phyloP scores from a whole-genome alignment of 2,329 filamentous ascomycete genomes.

The Epicoccum nigrum region DNA sequence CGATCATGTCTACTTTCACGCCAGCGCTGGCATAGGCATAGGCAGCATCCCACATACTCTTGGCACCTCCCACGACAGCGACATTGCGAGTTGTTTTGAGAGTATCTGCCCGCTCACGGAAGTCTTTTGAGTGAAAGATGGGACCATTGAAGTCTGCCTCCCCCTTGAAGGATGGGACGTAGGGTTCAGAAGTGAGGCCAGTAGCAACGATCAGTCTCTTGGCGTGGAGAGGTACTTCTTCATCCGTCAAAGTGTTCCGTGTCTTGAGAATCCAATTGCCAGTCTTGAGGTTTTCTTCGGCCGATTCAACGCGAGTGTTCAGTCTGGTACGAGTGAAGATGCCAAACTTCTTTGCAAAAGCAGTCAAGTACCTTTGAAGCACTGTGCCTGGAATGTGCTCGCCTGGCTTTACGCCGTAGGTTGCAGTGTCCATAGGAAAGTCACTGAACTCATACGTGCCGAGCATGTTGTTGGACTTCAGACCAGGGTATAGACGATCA shows the following conservation, averaged over 20 bases:
- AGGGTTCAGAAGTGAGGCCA: constrained; percentile 64
- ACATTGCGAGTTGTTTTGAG: constrained; percentile 43
- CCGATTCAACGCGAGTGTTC: constrained; percentile 56
- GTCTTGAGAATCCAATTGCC: constrained; percentile 24
- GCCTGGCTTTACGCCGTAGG: constrained; percentile 52
- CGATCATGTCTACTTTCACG: constrained; percentile 65
- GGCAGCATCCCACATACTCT: constrained; percentile 68
- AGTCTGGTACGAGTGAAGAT: constrained; percentile 58
- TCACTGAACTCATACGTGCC: constrained; percentile 51
- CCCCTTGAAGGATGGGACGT: constrained; percentile 58
- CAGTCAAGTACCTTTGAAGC: constrained; percentile 61
- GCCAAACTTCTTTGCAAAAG: constrained; percentile 50
- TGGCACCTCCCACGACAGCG: constrained; percentile 66
- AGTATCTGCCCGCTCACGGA: constrained; percentile 51
- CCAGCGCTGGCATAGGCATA: constrained; percentile 62
- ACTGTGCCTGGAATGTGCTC: constrained; percentile 65
- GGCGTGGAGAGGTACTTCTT: constrained; percentile 12
- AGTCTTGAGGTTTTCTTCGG: constrained; percentile 51
- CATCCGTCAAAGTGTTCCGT: constrained; percentile 3
- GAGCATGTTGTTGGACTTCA: constrained; percentile 53
- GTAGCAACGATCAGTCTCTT: constrained; percentile 66
- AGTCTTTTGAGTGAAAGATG: constrained; percentile 65
- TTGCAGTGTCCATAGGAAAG: constrained; percentile 40
- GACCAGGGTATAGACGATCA: constrained; percentile 51
- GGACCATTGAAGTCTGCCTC: constrained; percentile 54